Conservation (phyloP, 75 land plant species). For the Pinus albicaulis region DNA sequence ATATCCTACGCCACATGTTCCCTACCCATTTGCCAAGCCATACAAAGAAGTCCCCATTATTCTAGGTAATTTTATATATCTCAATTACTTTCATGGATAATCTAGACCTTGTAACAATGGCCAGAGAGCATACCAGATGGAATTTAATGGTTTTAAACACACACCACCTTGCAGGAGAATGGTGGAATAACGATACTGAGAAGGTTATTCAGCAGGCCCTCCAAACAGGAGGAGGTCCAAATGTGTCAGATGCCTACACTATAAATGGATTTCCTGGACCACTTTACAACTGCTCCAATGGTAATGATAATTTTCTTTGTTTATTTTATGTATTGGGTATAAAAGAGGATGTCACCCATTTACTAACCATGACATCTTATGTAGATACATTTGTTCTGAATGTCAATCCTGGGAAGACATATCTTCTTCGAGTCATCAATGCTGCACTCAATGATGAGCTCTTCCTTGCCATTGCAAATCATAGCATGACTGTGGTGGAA, state of each 20-base stretch:
- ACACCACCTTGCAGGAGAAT: slow-evolving; percentile 35
- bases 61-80: slow-evolving; percentile 24
- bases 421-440: slow-evolving; percentile 35
- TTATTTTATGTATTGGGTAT: too few species aligned
- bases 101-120: too few species aligned
- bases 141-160: too few species aligned
- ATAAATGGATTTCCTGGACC: slow-evolving; percentile 64
- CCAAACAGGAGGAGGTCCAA: slow-evolving; percentile 43
- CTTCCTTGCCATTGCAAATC: slow-evolving; percentile 33
- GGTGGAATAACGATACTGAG: slow-evolving; percentile 54
- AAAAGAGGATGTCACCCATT: too few species aligned
- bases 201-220: slow-evolving; percentile 31
- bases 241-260: slow-evolving; percentile 50
- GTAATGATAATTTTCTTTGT: slow-evolving; percentile 7
- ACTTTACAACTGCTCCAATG: slow-evolving; percentile 50
- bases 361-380: neutral
- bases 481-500: slow-evolving; percentile 35
- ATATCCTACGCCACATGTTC: slow-evolving; percentile 24
- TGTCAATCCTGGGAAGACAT: slow-evolving; percentile 27
- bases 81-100: neutral
- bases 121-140: too few species aligned
- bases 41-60: slow-evolving; percentile 37
- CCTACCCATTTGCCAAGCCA: slow-evolving; percentile 41
- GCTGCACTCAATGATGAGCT: slow-evolving; percentile 32
- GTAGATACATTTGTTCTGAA: slow-evolving; percentile 18